Conservation (phyloP, 495 filamentous ascomycete species). For the Neurospora sp. region DNA sequence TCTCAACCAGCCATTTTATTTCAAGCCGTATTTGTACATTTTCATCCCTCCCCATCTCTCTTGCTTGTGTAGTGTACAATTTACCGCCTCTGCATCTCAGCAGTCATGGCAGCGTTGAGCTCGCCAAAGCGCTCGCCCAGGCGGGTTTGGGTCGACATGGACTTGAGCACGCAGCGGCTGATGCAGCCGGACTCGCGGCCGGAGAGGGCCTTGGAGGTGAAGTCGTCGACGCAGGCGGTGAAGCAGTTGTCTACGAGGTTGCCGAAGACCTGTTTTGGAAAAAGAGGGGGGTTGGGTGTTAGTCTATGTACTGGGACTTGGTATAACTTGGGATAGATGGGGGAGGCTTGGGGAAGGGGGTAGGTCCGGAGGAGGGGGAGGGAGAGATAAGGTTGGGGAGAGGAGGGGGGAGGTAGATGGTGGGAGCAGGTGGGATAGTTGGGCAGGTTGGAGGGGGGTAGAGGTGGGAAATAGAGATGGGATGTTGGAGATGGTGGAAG, state of each 20-base stretch:
- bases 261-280: conserved; percentile 71
- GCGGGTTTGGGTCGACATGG: conserved; percentile 76
- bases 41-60: too few species aligned
- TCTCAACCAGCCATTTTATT: too few species aligned
- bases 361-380: too few species aligned
- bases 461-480: too few species aligned
- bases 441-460: too few species aligned
- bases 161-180: conserved; percentile 89
- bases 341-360: too few species aligned
- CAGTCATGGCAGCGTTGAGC: conserved; percentile 78
- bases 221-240: conserved; percentile 93
- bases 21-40: too few species aligned
- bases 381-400: too few species aligned
- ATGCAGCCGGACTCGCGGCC: conserved; percentile 82
- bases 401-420: too few species aligned
- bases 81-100: conserved; percentile 43
- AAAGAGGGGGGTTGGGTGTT: neutral
- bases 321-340: too few species aligned
- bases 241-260: conserved; percentile 93
- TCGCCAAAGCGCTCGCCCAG: conserved; percentile 90
- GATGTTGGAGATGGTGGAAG: too few species aligned
- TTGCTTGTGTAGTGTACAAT: neutral
- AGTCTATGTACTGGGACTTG: neutral
- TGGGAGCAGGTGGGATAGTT: too few species aligned
- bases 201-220: conserved; percentile 89